Evolutionary conservation across 2,329 filamentous ascomycete species (phyloP).

Genomic region (Akanthomyces lecanii): DNA sequence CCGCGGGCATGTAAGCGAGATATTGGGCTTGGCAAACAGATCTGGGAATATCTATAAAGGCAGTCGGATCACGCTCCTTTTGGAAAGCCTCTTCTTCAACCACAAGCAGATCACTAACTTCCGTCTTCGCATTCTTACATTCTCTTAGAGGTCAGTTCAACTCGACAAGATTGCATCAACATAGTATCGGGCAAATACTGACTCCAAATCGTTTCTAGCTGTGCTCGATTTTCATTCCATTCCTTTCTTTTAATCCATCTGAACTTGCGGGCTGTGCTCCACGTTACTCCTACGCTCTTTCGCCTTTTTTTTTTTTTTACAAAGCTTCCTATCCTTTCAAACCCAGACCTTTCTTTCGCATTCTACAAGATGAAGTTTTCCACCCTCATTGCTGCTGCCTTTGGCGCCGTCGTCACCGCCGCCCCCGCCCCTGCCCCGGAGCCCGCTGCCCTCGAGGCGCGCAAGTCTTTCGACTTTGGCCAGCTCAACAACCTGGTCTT

Average conservation of each 20-base stretch:
- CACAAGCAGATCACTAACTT: conserved; percentile 12
- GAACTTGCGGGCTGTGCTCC: conserved; percentile 24
- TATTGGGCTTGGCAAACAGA: neutral
- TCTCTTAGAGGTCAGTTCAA: conserved; percentile 13
- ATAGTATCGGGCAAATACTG: neutral
- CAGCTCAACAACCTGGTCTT: conserved; percentile 39
- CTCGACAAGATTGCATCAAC: neutral
- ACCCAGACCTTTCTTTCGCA: conserved; percentile 19
- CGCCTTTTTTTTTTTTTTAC: conserved; percentile 17
- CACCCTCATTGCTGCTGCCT: conserved; percentile 40
- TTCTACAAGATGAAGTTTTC: conserved; percentile 42
- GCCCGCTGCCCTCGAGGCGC: conserved; percentile 34
- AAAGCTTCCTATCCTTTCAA: conserved; percentile 18
- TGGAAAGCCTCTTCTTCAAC: conserved; percentile 20
- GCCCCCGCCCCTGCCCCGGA: conserved; percentile 34
- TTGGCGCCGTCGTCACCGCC: conserved; percentile 42
- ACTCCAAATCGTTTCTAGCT: neutral
- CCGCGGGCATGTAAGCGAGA: too few relatives aligned
- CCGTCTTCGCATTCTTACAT: conserved; percentile 5
- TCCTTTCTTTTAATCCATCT: conserved; percentile 21
- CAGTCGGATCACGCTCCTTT: neutral
- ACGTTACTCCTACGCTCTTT: conserved; percentile 25
- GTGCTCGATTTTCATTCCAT: conserved; percentile 16
- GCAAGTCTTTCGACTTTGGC: conserved; percentile 35
- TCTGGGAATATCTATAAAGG: conserved; percentile 1